Conservation (phyloP, 2,329 filamentous ascomycete species). For the Fusarium penzigii region DNA sequence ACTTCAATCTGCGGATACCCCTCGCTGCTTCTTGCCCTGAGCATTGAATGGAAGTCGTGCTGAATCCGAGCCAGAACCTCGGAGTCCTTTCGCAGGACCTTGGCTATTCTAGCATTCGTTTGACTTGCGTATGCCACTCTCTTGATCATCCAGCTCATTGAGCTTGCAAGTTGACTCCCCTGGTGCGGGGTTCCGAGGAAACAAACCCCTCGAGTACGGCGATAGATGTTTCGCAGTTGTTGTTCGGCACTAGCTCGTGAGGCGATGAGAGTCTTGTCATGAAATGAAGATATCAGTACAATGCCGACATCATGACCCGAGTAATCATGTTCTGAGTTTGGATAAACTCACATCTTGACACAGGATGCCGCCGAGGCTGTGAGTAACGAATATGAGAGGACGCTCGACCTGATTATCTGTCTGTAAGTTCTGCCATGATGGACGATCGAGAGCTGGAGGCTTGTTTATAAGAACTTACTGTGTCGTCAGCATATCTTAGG, state of each 20-base stretch:
- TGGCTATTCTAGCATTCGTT: constrained; percentile 2
- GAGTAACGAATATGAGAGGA: constrained; percentile 2
- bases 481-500: background rate
- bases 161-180: background rate
- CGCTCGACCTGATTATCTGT: background rate
- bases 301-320: no score
- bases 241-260: constrained; percentile 2
- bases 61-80: constrained; percentile 3
- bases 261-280: background rate
- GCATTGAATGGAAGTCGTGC: constrained; percentile 4
- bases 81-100: constrained; percentile 1
- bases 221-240: background rate
- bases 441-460: no score
- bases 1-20: background rate
- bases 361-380: constrained; percentile 1
- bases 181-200: constrained; percentile 6
- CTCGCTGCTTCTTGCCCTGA: background rate
- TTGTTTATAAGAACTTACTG: background rate
- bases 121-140: constrained; percentile 1
- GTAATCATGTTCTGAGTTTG: background rate
- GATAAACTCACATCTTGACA: constrained; percentile 2
- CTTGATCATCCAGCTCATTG: background rate
- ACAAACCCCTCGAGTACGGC: background rate
- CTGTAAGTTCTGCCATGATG: background rate
- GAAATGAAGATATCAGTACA: background rate